A percentile compares a stretch with the other conserved stretches of the same genome.
Conservation (phyloP, 805 yeast genomes). For the Metschnikowia hibisci region DNA sequence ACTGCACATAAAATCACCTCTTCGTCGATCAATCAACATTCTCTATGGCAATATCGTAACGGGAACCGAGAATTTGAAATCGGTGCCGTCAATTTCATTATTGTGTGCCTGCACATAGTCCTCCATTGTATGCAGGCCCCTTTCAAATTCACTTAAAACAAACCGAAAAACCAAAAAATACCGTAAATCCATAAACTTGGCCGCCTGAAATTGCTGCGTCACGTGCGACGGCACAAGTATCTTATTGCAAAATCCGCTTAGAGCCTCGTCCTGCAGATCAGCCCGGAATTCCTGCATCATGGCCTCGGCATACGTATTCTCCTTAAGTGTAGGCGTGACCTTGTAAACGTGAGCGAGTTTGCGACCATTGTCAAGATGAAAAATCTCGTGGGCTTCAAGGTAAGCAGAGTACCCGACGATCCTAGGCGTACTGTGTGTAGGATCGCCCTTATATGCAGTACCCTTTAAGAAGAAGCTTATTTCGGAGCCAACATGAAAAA, state of each 20-base stretch:
- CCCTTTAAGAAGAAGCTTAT: slow-evolving; percentile 30
- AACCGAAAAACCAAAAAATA: slow-evolving; percentile 37
- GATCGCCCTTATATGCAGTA: slow-evolving; percentile 10
- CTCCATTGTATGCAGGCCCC: slow-evolving; percentile 1
- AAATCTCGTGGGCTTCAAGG: slow-evolving; percentile 39
- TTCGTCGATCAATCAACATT: too few relatives aligned
- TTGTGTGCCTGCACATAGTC: slow-evolving; percentile 14
- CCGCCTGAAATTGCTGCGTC: slow-evolving; percentile 36
- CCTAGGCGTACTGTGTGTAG: slow-evolving; percentile 16
- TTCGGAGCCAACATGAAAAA: slow-evolving; percentile 39
- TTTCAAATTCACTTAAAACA: slow-evolving; percentile 27
- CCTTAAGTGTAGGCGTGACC: slow-evolving; percentile 32
- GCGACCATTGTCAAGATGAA: slow-evolving; percentile 20
- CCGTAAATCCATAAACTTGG: slow-evolving; percentile 32
- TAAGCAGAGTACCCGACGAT: slow-evolving; percentile 33
- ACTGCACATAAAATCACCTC: not conserved
- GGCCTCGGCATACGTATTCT: slow-evolving; percentile 32
- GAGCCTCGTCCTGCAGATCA: not conserved
- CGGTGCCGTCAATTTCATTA: slow-evolving; percentile 13
- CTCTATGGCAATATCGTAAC: slow-evolving; percentile 13
- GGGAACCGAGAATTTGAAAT: slow-evolving; percentile 17
- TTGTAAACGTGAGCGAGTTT: slow-evolving; percentile 26
- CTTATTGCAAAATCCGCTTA: not conserved
- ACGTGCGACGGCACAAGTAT: slow-evolving; percentile 30
- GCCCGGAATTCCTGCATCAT: slow-evolving; percentile 16